Conservation (phyloP, 1,139 yeast species). For the Pichia sp. region DNA sequence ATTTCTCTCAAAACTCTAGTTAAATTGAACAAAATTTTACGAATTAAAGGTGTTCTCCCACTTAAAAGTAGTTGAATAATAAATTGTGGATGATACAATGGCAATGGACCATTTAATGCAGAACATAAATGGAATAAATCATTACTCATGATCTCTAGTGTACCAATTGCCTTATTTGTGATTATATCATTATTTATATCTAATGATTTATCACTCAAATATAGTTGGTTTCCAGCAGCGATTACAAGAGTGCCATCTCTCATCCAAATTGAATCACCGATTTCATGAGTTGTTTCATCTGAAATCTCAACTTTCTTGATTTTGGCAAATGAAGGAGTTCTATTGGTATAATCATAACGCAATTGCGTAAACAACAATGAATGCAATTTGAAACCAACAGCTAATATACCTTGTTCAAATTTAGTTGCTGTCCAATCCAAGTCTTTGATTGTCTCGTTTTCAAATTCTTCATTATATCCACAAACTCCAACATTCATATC, state of each 20-base stretch:
- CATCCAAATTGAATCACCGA: constrained; percentile 88
- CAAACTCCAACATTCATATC: constrained; percentile 61
- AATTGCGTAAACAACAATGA: constrained; percentile 72
- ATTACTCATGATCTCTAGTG: constrained; percentile 40
- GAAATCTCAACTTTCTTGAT: constrained; percentile 68
- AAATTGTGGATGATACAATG: constrained; percentile 87
- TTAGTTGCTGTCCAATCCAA: constrained; percentile 78
- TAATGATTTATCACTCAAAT: constrained; percentile 66
- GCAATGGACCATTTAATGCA: constrained; percentile 81
- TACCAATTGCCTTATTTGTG: constrained; percentile 40
- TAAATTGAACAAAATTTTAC: constrained; percentile 49
- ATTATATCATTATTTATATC: constrained; percentile 47
- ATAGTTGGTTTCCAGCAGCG: constrained; percentile 86
- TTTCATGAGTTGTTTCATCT: constrained; percentile 65
- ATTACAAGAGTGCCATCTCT: constrained; percentile 70
- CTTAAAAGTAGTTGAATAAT: constrained; percentile 70
- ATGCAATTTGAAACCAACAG: constrained; percentile 64
- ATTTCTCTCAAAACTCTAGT: constrained; percentile 46
- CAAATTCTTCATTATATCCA: constrained; percentile 49
- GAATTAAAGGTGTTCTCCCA: constrained; percentile 52
- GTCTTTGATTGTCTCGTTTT: constrained; percentile 38
- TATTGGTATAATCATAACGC: constrained; percentile 82
- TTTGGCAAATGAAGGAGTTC: constrained; percentile 68
- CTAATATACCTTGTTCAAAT: constrained; percentile 63
- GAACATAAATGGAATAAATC: constrained; percentile 62